Evolutionary conservation across 164 flowering plant species (phyloP), one percentile per base, ranked within the genome.

Genomic region (Vitis riparia): DNA sequence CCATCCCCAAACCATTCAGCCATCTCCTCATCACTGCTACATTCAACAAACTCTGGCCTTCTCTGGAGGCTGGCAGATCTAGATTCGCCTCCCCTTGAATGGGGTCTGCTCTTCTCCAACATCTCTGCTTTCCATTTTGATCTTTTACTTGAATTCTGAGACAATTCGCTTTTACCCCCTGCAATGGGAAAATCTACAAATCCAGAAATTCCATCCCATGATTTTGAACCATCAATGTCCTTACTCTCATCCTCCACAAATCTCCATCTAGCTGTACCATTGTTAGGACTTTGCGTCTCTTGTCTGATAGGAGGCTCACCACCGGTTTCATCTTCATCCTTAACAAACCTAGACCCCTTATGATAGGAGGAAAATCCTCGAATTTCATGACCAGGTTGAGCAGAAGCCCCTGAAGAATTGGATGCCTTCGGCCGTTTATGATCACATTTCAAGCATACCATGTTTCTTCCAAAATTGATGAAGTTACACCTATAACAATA

Each of bases 401-500:
- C 55, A 66, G 75, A 64, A 19, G 48, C 15, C 5, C 61, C 70
- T n/a, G 74, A 27, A 66, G 62, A n/a, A 51, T 72, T 78, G 55
- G 71, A 73, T 62, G 87, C 81, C 71, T 85, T 90, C 1, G 87
- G 92, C 29, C 93, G 72, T 79, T 75, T 84, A 78, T 90, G 80
- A 59, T 90, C 87, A 49, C 97, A 91, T 75, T 86, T 90, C 82
- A 89, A 75, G 75, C 97, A 93, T 14, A 80, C 80, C 86, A 77
- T 83, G 75, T 93, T 93, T 75, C 78, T 86, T 75, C 83, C 84
- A 73, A 91, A 93, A 68, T 93, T 93, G 51, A 93, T 76, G 78
- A 84, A 91, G 79, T 87, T 90, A 77, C 97, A 93, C 82, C 98
- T 93, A 71, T 56, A 37, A 79, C 50, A 67, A 63, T 8, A 3